Percentiles rank a stretch among this genome's conserved stretches.
Evolutionary conservation across 73 alveolate genomes (phyloP).

Genomic region (Paramecium sonneborni): DNA sequence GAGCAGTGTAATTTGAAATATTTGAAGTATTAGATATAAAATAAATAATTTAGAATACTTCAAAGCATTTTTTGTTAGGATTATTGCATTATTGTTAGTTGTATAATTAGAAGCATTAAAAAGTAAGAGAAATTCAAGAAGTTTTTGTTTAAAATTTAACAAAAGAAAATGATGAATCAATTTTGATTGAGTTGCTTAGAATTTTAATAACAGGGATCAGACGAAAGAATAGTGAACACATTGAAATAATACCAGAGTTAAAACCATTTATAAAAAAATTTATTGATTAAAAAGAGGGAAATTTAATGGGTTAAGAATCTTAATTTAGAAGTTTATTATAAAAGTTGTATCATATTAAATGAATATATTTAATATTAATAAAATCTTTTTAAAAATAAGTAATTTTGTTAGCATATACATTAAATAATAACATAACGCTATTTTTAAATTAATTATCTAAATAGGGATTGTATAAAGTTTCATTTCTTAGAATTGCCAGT

Average conservation of each 20-base stretch:
- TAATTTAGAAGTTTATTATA: not conserved
- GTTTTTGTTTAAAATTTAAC: not conserved
- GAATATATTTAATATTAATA: not conserved
- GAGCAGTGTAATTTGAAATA: not conserved
- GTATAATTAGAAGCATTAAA: not conserved
- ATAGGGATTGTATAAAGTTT: not conserved
- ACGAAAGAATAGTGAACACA: not conserved
- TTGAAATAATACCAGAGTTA: not conserved
- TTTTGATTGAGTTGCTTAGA: not conserved
- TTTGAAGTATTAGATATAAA: not conserved
- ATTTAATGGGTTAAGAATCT: not conserved
- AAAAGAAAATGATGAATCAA: not conserved
- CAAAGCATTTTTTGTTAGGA: not conserved
- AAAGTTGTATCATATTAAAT: not conserved
- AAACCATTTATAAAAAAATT: not conserved
- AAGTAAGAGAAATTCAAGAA: not conserved
- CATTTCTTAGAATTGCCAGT: constrained; percentile 25
- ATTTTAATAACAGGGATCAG: not conserved
- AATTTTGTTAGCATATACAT: not conserved
- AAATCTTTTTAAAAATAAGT: not conserved
- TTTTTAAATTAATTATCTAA: not conserved
- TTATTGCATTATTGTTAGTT: not conserved
- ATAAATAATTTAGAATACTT: not conserved
- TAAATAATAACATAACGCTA: not conserved
- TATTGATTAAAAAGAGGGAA: not conserved